These are phyloP conservation scores for Mycena vulgaris DNA, from an alignment of 768 basidiomycete genomes.

Conservation along the genomic window DNA sequence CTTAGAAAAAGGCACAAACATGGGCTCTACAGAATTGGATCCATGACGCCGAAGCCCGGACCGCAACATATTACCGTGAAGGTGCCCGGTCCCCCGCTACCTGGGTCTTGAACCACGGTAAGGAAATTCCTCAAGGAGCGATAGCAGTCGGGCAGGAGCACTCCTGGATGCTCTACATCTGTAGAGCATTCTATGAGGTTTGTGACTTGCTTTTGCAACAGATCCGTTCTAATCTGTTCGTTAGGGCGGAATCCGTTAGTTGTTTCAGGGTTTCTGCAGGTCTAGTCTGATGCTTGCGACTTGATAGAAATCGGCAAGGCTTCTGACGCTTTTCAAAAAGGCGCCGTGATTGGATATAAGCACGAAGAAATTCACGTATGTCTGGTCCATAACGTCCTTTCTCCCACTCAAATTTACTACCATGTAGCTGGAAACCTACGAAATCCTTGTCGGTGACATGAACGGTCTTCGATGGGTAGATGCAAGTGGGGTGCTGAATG, in stretches of 20 bases:
- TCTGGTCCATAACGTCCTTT: not conserved
- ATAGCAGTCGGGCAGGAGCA: constrained; percentile 71
- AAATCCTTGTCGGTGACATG: constrained; percentile 79
- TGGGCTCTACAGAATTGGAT: constrained; percentile 72
- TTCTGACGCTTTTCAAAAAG: constrained; percentile 68
- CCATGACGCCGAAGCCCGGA: constrained; percentile 68
- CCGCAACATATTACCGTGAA: constrained; percentile 60
- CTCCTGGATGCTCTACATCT: constrained; percentile 68
- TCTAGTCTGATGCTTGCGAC: constrained; percentile 23
- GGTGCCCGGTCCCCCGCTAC: constrained; percentile 65
- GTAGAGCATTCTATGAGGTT: constrained; percentile 73
- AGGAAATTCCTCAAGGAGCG: constrained; percentile 70
- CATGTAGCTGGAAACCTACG: constrained; percentile 71
- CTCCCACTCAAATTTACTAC: not conserved
- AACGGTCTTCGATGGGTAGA: constrained; percentile 72
- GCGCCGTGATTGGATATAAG: constrained; percentile 74
- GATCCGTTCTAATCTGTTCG: constrained; percentile 13
- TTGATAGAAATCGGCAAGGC: constrained; percentile 77
- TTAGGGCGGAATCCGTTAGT: constrained; percentile 72
- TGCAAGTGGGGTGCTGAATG: constrained; percentile 61
- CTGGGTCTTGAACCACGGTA: constrained; percentile 76
- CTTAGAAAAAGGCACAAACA: constrained; percentile 63
- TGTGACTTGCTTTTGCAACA: constrained; percentile 35
- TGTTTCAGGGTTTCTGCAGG: constrained; percentile 52
- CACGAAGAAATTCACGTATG: constrained; percentile 72